Conservation (phyloP, 192 early-diverging fungal genomes). For the Rhizophagus clarus region DNA sequence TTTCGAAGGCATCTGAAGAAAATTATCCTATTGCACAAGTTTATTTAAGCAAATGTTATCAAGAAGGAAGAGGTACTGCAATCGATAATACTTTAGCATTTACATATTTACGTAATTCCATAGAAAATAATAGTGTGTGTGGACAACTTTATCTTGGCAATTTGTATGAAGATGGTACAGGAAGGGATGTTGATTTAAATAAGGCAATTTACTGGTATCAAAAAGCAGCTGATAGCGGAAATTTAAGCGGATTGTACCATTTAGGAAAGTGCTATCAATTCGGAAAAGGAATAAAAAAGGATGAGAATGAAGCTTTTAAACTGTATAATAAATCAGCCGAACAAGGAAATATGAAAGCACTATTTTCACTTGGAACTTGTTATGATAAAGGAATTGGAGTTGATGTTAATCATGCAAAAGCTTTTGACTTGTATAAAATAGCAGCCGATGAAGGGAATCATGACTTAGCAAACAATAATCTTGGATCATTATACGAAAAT, state of each 20-base stretch:
- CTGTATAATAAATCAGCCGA: constrained; percentile 57
- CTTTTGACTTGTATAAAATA: constrained; percentile 63
- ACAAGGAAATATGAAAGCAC: constrained; percentile 51
- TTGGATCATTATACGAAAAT: too few species aligned
- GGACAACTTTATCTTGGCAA: constrained; percentile 55
- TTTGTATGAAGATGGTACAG: constrained; percentile 54
- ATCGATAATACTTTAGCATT: not conserved
- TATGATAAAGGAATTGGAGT: constrained; percentile 64
- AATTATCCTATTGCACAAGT: not conserved
- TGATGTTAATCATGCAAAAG: constrained; percentile 45
- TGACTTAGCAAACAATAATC: too few species aligned
- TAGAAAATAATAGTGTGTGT: not conserved
- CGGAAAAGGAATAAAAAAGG: constrained; percentile 68
- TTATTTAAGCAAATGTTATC: not conserved
- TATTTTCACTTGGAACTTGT: constrained; percentile 55
- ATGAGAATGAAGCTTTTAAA: constrained; percentile 62
- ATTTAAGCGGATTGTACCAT: constrained; percentile 55
- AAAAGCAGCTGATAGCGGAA: constrained; percentile 50
- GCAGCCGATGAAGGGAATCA: constrained; percentile 46
- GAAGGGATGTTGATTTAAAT: constrained; percentile 46
- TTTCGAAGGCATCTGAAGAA: not conserved
- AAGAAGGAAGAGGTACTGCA: not conserved
- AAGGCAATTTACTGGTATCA: constrained; percentile 61
- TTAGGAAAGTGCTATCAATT: constrained; percentile 68
- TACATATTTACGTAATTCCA: not conserved